Evolutionary conservation across 176 grass and related monocot species (phyloP), one percentile per base, ranked within the genome.

Genomic region (Oryza glumipatula): DNA sequence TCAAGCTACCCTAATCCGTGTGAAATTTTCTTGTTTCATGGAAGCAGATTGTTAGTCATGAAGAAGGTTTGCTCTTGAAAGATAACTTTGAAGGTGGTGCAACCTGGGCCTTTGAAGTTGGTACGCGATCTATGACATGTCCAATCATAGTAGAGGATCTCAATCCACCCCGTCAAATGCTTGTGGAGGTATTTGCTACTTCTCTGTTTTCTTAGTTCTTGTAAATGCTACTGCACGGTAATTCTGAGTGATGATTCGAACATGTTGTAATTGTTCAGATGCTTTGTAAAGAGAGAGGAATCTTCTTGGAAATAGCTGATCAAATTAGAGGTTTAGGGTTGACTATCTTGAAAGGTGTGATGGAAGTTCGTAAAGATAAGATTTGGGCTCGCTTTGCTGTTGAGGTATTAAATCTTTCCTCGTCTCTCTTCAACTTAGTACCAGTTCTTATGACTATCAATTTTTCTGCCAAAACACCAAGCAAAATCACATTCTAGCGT

Each of bases 131-230:
- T 0, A 90, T 90, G 88, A 88, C 80, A 32, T 90, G 91, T 21
- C 91, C 91, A 52, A 93, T 93, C 38, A 87, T 90, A 10, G 91
- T 93, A 41, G 91, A 93, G 83, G 91, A 93, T 93, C 88, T 93
- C 17, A 90, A 76, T 67, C 88, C 77, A n/a, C 82, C 88, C 81
- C 85, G 82, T n/a, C 91, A 93, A 79, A 82, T 93, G 85, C 88
- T 88, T 15, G 91, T 93, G 45, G 91, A 93, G 85, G 91, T 68
- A 80, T 76, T 45, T 65, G 63, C 8, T 70, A 52, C 23, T 41
- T 21, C 64, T 38, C 33, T 35, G 9, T 76, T 78, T 32, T 39
- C 52, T 86, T 22, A 75, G 19, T 66, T 80, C 64, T 61, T 32
- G 70, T n/a, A 76, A 8, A 30, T 61, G 28, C 73, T 11, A 81